Percentiles rank a stretch among this genome's conserved stretches.
phyloP scores from a whole-genome alignment of 768 basidiomycete genomes.

The Lepiota brunneoincarnata region DNA sequence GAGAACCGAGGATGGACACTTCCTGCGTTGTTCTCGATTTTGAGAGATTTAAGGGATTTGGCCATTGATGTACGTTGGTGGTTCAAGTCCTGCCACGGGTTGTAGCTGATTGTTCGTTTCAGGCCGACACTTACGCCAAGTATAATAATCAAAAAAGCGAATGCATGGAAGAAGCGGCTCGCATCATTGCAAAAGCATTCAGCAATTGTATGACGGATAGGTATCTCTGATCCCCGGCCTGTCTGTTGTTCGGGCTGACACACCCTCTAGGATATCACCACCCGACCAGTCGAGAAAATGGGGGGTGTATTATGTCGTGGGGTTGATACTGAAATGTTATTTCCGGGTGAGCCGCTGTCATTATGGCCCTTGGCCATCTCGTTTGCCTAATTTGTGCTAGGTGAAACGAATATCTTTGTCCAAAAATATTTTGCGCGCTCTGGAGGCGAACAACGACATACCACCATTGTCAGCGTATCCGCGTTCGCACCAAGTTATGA shows the following conservation, averaged over 20 bases:
- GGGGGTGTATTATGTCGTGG: constrained; percentile 92
- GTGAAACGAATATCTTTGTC: constrained; percentile 89
- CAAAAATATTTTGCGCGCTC: constrained; percentile 87
- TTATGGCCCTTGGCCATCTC: background rate
- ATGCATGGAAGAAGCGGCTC: constrained; percentile 83
- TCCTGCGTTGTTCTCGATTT: constrained; percentile 75
- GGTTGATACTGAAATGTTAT: constrained; percentile 89
- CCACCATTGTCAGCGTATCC: constrained; percentile 77
- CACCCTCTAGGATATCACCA: constrained; percentile 54
- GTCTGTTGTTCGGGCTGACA: background rate
- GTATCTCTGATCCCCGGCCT: constrained; percentile 17
- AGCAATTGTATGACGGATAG: constrained; percentile 83
- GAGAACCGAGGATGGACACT: constrained; percentile 86
- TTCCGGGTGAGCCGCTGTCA: constrained; percentile 69
- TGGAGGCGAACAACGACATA: constrained; percentile 82
- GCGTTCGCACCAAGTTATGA: constrained; percentile 73
- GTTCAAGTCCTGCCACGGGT: background rate
- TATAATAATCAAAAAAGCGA: constrained; percentile 55
- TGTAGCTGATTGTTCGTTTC: background rate
- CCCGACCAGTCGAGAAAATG: constrained; percentile 77
- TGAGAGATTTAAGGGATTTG: constrained; percentile 80
- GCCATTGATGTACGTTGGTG: constrained; percentile 71
- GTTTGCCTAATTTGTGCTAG: constrained; percentile 34
- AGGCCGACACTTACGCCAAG: constrained; percentile 66
- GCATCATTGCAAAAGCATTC: constrained; percentile 87